These are phyloP conservation scores for Galerina sulciceps DNA, from an alignment of 768 basidiomycete species.

Conservation along the genomic window DNA sequence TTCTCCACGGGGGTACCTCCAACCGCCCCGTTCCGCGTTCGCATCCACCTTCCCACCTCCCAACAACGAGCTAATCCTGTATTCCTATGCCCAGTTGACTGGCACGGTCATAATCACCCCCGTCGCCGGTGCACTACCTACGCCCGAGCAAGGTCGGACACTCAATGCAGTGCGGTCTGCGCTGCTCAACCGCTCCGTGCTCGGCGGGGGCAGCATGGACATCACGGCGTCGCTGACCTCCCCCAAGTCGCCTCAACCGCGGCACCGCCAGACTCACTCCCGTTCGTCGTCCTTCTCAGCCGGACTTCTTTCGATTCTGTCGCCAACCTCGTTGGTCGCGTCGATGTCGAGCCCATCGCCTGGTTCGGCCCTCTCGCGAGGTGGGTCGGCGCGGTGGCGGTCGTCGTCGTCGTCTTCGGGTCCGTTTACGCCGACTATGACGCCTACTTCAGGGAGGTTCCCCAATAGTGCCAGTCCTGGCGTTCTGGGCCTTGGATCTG, in stretches of 20 bases:
- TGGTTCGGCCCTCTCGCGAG: background rate
- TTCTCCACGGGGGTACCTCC: constrained; percentile 23
- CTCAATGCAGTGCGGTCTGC: constrained; percentile 52
- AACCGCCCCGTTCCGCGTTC: constrained; percentile 42
- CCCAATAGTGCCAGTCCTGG: constrained; percentile 17
- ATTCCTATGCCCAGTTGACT: constrained; percentile 82
- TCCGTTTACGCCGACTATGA: constrained; percentile 9
- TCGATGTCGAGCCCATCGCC: constrained; percentile 18
- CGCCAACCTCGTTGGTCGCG: constrained; percentile 37
- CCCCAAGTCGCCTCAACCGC: constrained; percentile 20
- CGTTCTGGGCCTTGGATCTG: constrained; percentile 16
- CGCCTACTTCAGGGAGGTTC: constrained; percentile 20
- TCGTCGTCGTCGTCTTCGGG: constrained; percentile 5
- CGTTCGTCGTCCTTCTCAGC: constrained; percentile 58
- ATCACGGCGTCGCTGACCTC: constrained; percentile 54
- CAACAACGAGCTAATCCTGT: constrained; percentile 75
- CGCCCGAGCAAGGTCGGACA: constrained; percentile 48
- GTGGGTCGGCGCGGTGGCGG: constrained; percentile 13
- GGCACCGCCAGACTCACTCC: constrained; percentile 41
- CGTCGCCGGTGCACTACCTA: constrained; percentile 35
- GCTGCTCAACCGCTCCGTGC: constrained; percentile 50
- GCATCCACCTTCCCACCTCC: constrained; percentile 49
- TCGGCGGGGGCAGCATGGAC: constrained; percentile 84
- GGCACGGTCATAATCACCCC: constrained; percentile 70
- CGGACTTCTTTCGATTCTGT: constrained; percentile 54